These are phyloP conservation scores for Ceratocystiopsis sp. DNA, from an alignment of 2,329 filamentous ascomycete genomes.

Conservation along the genomic window DNA sequence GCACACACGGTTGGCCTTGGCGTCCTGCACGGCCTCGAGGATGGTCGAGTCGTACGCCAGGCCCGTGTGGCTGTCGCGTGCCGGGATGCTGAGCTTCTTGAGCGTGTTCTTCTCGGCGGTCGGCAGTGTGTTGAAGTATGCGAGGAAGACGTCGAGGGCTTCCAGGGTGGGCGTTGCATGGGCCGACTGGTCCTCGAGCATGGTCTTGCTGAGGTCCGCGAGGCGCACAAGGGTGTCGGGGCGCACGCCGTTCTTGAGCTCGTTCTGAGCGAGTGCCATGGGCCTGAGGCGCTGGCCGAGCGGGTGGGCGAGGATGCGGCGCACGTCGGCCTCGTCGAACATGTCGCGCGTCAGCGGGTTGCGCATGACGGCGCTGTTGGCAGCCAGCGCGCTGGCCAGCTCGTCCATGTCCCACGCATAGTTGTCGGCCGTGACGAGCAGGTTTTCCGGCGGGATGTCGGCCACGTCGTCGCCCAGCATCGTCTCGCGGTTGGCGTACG, in stretches of 20 bases:
- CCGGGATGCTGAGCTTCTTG: slow-evolving; percentile 12
- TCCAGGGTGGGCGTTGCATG: slow-evolving; percentile 10
- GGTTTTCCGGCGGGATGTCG: slow-evolving; percentile 4
- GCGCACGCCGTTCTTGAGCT: slow-evolving; percentile 13
- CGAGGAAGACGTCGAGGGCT: slow-evolving; percentile 14
- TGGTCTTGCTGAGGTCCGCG: slow-evolving; percentile 7
- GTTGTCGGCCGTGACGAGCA: slow-evolving; percentile 9
- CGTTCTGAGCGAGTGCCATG: slow-evolving; percentile 10
- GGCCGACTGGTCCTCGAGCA: slow-evolving; percentile 12
- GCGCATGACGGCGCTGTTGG: slow-evolving; percentile 14
- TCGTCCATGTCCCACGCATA: slow-evolving; percentile 27
- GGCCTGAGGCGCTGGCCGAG: slow-evolving; percentile 12
- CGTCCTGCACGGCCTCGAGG: slow-evolving; percentile 14
- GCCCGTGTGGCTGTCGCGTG: slow-evolving; percentile 14
- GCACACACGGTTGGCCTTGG: slow-evolving; percentile 14
- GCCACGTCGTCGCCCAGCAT: slow-evolving; percentile 6
- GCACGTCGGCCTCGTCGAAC: slow-evolving; percentile 14
- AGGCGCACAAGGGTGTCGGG: slow-evolving; percentile 11
- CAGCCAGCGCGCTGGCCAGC: slow-evolving; percentile 12
- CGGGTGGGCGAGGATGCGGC: slow-evolving; percentile 12
- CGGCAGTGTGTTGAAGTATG: slow-evolving; percentile 13
- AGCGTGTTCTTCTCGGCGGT: slow-evolving; percentile 12
- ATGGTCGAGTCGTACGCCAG: slow-evolving; percentile 14
- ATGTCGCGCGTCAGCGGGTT: slow-evolving; percentile 15
- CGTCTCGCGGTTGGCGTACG: slow-evolving; percentile 8